These are phyloP conservation scores for Beta macrorhiza DNA, from an alignment of 179 eudicot genomes.

Conservation along the genomic window DNA sequence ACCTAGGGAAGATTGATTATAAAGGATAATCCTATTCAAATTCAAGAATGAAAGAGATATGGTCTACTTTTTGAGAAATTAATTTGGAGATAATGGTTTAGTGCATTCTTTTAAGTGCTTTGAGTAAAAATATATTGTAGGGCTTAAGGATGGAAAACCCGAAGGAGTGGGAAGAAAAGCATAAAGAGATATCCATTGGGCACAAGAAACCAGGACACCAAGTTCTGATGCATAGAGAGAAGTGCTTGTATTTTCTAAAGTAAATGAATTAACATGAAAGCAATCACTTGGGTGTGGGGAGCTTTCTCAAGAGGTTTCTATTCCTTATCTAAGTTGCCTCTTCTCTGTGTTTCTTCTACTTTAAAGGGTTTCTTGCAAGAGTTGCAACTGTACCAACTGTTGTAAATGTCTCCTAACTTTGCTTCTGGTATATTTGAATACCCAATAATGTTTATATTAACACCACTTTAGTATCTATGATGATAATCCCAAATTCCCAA, in stretches of 20 bases:
- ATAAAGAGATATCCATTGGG: conserved; percentile 52
- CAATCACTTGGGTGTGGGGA: not conserved
- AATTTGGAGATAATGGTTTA: not conserved
- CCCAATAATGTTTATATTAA: not conserved
- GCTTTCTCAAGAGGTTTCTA: conserved; percentile 20
- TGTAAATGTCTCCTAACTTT: not conserved
- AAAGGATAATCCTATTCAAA: too few relatives aligned
- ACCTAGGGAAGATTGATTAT: too few relatives aligned
- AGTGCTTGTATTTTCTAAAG: conserved; percentile 59
- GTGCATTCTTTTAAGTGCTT: conserved; percentile 4
- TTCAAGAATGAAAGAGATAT: too few relatives aligned
- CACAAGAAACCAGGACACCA: conserved; percentile 54
- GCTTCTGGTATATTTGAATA: conserved; percentile 3
- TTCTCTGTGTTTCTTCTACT: conserved; percentile 4
- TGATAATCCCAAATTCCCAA: conserved; percentile 18
- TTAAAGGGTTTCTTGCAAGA: conserved; percentile 21
- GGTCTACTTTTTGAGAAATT: too few relatives aligned
- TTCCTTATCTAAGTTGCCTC: conserved; percentile 4
- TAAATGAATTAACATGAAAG: conserved; percentile 28
- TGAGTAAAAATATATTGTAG: not conserved
- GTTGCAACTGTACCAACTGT: not conserved
- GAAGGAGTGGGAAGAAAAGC: conserved; percentile 40
- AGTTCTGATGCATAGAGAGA: conserved; percentile 43
- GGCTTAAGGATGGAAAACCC: conserved; percentile 28
- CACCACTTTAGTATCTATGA: conserved; percentile 18